phyloP scores from a whole-genome alignment of 805 yeast genomes.

The Candida xiaguanensis region DNA sequence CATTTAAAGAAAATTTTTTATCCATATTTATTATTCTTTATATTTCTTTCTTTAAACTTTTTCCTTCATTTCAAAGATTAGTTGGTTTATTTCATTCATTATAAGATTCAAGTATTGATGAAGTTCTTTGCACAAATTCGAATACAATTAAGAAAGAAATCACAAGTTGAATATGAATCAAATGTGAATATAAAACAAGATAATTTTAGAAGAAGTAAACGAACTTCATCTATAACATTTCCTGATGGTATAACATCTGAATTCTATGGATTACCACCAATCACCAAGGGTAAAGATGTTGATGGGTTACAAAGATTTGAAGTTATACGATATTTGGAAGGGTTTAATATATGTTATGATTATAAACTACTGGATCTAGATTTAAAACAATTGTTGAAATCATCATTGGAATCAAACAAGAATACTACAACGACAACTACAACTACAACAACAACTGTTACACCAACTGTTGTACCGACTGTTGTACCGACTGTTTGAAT shows the following conservation, averaged over 20 bases:
- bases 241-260: conserved; percentile 10
- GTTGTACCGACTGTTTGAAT: no score
- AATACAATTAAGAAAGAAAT: background rate
- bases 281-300: conserved; percentile 5
- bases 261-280: conserved; percentile 10
- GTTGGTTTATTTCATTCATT: no score
- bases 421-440: no score
- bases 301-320: conserved; percentile 8
- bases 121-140: conserved; percentile 1
- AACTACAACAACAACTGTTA: no score
- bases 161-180: background rate
- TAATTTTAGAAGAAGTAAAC: background rate
- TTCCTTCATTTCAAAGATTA: no score
- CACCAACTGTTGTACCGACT: no score
- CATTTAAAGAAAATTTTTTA: no score
- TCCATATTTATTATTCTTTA: no score
- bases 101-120: no score
- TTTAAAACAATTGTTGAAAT: conserved; percentile 2
- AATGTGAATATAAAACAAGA: background rate
- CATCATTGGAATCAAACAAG: conserved; percentile 3
- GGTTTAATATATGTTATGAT: conserved; percentile 7
- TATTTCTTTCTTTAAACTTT: no score
- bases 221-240: conserved; percentile 5
- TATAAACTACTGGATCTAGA: conserved; percentile 2
- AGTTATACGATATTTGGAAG: conserved; percentile 10